Percentiles rank a stretch among this genome's conserved stretches.
Evolutionary conservation across 2,329 filamentous ascomycete genomes (phyloP).

Genomic region (Mariannaea elegans): DNA sequence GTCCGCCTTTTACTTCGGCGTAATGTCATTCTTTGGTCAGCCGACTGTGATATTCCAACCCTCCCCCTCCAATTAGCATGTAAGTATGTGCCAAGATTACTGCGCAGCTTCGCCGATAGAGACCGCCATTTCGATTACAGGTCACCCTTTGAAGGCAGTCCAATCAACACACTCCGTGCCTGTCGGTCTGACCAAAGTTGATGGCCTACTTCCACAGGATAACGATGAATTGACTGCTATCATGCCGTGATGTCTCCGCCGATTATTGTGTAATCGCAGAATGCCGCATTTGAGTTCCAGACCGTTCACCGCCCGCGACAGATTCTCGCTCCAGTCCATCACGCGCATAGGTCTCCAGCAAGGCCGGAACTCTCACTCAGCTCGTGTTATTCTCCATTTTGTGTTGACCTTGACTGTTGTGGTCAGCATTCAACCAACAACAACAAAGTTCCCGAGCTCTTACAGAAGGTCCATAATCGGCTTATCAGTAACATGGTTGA

Average conservation of each 20-base stretch:
- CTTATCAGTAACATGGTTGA: conserved; percentile 6
- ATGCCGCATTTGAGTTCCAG: neutral
- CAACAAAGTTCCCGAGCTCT: neutral
- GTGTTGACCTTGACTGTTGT: neutral
- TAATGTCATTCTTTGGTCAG: conserved; percentile 17
- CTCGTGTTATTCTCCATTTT: neutral
- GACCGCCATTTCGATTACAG: neutral
- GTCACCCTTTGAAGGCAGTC: neutral
- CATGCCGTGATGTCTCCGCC: neutral
- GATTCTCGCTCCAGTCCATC: neutral
- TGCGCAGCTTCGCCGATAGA: neutral
- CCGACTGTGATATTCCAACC: neutral
- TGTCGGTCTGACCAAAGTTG: neutral
- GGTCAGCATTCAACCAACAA: neutral
- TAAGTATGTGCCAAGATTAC: neutral
- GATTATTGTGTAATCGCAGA: neutral
- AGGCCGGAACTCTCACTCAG: neutral
- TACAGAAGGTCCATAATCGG: neutral
- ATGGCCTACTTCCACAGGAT: neutral
- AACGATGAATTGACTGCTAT: neutral
- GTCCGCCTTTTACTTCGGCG: neutral
- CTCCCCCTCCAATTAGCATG: neutral
- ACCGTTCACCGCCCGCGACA: neutral
- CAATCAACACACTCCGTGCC: neutral
- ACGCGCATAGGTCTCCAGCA: neutral